Percentiles rank a stretch among this genome's conserved stretches.
These are phyloP conservation scores for Lecanicillium sp. DNA, from an alignment of 2,329 filamentous ascomycete genomes.

Conservation along the genomic window DNA sequence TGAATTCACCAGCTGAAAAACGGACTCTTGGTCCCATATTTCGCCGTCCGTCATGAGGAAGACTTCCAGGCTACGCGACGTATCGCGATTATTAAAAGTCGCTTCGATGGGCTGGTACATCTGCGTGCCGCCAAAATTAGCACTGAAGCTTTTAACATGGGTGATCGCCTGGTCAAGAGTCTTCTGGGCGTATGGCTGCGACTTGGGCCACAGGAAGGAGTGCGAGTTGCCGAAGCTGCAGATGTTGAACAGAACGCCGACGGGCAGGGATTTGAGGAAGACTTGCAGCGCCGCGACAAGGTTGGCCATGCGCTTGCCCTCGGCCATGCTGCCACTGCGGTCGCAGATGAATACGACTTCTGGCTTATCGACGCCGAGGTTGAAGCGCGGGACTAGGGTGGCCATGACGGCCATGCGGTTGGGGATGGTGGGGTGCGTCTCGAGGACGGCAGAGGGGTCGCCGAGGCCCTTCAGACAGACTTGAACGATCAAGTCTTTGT, in stretches of 20 bases:
- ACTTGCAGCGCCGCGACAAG: constrained; percentile 52
- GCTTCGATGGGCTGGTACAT: constrained; percentile 41
- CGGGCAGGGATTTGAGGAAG: constrained; percentile 59
- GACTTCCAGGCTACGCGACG: constrained; percentile 45
- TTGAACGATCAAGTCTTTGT: constrained; percentile 62
- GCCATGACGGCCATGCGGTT: constrained; percentile 63
- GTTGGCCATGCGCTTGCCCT: constrained; percentile 41
- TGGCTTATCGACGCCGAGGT: constrained; percentile 44
- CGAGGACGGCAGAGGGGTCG: constrained; percentile 58
- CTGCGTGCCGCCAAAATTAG: constrained; percentile 49
- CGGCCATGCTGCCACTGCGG: constrained; percentile 60
- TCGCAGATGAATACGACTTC: constrained; percentile 72
- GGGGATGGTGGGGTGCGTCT: constrained; percentile 55
- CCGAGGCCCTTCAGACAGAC: constrained; percentile 54
- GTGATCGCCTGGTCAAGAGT: constrained; percentile 36
- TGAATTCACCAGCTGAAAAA: constrained; percentile 41
- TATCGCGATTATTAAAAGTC: constrained; percentile 36
- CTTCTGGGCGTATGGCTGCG: constrained; percentile 39
- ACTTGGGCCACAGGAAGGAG: constrained; percentile 42
- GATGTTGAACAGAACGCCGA: constrained; percentile 63
- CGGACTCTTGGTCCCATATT: constrained; percentile 39
- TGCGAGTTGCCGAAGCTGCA: constrained; percentile 55
- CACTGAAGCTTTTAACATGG: constrained; percentile 36
- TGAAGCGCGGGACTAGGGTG: constrained; percentile 64
- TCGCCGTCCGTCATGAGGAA: constrained; percentile 53